Percentiles rank a stretch among this genome's conserved stretches.
Conservation (phyloP, 2,329 filamentous ascomycete genomes). For the Phaeosphaeria sp. region DNA sequence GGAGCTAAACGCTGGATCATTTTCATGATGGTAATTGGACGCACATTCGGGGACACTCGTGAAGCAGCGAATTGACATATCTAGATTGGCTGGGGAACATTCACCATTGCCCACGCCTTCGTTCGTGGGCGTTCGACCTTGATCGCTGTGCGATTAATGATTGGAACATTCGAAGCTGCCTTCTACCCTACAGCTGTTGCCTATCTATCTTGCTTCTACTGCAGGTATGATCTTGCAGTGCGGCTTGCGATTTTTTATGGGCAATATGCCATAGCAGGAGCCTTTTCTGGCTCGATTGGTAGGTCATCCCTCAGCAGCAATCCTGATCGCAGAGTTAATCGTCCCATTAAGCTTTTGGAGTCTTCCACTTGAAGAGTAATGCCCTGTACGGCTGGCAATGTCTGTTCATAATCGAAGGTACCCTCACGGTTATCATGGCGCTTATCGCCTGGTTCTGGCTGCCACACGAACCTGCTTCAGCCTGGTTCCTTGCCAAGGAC, state of each 20-base stretch:
- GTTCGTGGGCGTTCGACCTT: conserved; percentile 23
- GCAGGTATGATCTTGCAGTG: conserved; percentile 50
- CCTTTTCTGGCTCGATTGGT: conserved; percentile 51
- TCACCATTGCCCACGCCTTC: conserved; percentile 31
- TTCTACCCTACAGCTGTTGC: conserved; percentile 63
- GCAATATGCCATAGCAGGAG: conserved; percentile 50
- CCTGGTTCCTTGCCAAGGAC: conserved; percentile 48
- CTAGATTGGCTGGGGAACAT: conserved; percentile 31
- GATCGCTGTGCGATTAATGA: conserved; percentile 27
- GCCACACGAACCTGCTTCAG: conserved; percentile 33
- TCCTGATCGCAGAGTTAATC: background rate
- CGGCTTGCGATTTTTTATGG: conserved; percentile 54
- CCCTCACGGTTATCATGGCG: conserved; percentile 39
- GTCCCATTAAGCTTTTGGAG: conserved; percentile 37
- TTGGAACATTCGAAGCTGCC: conserved; percentile 59
- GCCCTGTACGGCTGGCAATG: conserved; percentile 56
- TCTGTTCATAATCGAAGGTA: conserved; percentile 53
- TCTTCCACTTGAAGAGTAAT: conserved; percentile 56
- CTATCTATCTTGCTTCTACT: conserved; percentile 60
- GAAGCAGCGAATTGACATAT: background rate
- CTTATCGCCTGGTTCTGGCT: conserved; percentile 35
- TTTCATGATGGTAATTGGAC: conserved; percentile 18
- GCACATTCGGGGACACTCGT: background rate
- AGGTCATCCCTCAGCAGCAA: background rate
- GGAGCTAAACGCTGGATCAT: conserved; percentile 27